Percentiles rank a stretch among this genome's conserved stretches.
These are phyloP conservation scores for Saxophila tyrrhenica DNA, from an alignment of 495 filamentous ascomycete species.

Conservation along the genomic window DNA sequence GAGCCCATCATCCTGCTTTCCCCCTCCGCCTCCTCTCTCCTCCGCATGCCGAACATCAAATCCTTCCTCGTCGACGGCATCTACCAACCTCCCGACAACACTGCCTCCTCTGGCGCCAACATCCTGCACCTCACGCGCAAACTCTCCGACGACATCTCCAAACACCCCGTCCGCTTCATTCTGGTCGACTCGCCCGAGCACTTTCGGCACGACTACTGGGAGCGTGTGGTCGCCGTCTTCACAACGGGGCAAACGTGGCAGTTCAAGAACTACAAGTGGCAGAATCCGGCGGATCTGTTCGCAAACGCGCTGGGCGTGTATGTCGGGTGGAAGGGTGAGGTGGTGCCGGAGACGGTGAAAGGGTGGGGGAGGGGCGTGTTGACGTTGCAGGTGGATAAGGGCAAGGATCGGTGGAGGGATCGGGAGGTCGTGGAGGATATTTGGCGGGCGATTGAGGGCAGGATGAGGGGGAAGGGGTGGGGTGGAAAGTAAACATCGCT, in stretches of 20 bases:
- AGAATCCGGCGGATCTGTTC: slow-evolving; percentile 78
- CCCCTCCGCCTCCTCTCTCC: slow-evolving; percentile 90
- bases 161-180: slow-evolving; percentile 77
- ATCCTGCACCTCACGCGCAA: slow-evolving; percentile 75
- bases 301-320: slow-evolving; percentile 75
- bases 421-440: slow-evolving; percentile 87
- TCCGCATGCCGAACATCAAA: slow-evolving; percentile 96
- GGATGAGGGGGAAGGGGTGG: slow-evolving; percentile 82
- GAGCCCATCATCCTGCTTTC: slow-evolving; percentile 98
- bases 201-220: slow-evolving; percentile 98
- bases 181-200: slow-evolving; percentile 84
- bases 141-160: slow-evolving; percentile 61
- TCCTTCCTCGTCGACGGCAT: slow-evolving; percentile 80
- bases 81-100: slow-evolving; percentile 67
- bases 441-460: slow-evolving; percentile 80
- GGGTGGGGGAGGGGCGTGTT: slow-evolving; percentile 77
- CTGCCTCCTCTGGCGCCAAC: slow-evolving; percentile 49
- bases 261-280: slow-evolving; percentile 97
- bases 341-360: slow-evolving; percentile 60
- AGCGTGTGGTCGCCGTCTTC: slow-evolving; percentile 90
- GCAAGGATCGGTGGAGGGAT: slow-evolving; percentile 77
- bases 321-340: slow-evolving; percentile 83
- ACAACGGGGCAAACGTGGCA: slow-evolving; percentile 98
- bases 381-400: slow-evolving; percentile 66
- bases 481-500: slow-evolving; percentile 41